These are phyloP conservation scores for Alternaria triticimaculans DNA, from an alignment of 2,329 filamentous ascomycete genomes.

Conservation along the genomic window DNA sequence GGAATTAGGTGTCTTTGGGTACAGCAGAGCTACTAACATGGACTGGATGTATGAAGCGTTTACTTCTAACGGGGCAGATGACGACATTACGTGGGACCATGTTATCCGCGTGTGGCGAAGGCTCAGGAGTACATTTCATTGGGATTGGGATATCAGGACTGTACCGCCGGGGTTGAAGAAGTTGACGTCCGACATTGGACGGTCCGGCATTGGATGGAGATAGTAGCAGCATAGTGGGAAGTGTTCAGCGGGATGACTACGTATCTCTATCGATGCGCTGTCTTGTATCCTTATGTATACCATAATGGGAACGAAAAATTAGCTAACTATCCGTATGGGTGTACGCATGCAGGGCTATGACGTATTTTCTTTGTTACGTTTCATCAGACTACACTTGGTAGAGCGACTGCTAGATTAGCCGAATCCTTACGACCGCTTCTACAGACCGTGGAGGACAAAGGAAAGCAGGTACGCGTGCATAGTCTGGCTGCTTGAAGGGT, in stretches of 20 bases:
- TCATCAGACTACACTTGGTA: background rate
- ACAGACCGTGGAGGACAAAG: background rate
- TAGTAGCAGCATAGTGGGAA: too few relatives aligned
- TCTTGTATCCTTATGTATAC: too few relatives aligned
- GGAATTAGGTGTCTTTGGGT: background rate
- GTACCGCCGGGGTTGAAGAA: too few relatives aligned
- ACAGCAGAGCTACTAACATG: background rate
- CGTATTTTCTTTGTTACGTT: background rate
- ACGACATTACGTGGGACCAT: too few relatives aligned
- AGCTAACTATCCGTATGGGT: rapidly evolving
- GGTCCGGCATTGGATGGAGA: too few relatives aligned
- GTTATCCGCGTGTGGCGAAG: too few relatives aligned
- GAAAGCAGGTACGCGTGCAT: background rate
- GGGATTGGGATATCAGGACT: too few relatives aligned
- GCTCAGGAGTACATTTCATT: too few relatives aligned
- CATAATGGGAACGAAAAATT: rapidly evolving
- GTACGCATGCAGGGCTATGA: background rate
- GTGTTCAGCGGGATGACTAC: too few relatives aligned
- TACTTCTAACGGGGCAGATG: too few relatives aligned
- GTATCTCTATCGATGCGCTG: too few relatives aligned
- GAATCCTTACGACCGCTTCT: background rate
- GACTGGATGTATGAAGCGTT: background rate
- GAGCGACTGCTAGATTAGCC: background rate
- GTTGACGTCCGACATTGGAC: too few relatives aligned
- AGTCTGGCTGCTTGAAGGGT: background rate